Conservation (phyloP, 148 eudicot genomes). For the Fallopia convolvulus region DNA sequence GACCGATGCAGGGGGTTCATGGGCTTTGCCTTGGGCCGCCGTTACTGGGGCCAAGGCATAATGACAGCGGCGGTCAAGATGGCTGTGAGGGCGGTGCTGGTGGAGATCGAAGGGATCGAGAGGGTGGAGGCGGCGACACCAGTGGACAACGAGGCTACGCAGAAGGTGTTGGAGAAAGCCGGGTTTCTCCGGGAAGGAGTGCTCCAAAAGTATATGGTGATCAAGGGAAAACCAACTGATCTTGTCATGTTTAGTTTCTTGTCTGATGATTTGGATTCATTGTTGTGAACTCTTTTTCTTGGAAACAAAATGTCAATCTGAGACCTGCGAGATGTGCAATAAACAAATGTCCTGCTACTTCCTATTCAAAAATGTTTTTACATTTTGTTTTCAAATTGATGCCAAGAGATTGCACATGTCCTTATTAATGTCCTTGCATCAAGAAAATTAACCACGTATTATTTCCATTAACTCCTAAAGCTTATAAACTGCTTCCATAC, state of each 20-base stretch:
- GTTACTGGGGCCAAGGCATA: conserved; percentile 32
- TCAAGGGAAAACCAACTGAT: conserved; percentile 16
- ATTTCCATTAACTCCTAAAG: no score
- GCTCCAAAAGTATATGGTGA: conserved; percentile 23
- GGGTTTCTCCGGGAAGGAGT: conserved; percentile 31
- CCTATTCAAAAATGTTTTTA: no score
- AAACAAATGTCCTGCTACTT: no score
- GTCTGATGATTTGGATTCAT: not conserved
- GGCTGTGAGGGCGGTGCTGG: conserved; percentile 14
- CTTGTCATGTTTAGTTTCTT: conserved; percentile 15
- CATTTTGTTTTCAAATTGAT: no score
- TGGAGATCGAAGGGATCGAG: conserved; percentile 15
- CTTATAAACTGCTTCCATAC: no score
- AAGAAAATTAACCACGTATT: no score
- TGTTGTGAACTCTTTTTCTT: not conserved
- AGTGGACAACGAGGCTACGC: conserved; percentile 21
- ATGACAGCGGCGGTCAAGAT: conserved; percentile 15
- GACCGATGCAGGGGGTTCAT: not conserved
- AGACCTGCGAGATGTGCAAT: not conserved
- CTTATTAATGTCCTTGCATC: no score
- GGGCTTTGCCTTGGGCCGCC: conserved; percentile 16
- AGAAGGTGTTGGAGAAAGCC: conserved; percentile 26
- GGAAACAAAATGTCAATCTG: not conserved
- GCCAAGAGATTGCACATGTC: no score
- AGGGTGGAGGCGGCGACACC: conserved; percentile 30